Percentiles rank a stretch among this genome's conserved stretches.
Conservation (phyloP, 768 basidiomycete species). For the Boletus barrowsii region DNA sequence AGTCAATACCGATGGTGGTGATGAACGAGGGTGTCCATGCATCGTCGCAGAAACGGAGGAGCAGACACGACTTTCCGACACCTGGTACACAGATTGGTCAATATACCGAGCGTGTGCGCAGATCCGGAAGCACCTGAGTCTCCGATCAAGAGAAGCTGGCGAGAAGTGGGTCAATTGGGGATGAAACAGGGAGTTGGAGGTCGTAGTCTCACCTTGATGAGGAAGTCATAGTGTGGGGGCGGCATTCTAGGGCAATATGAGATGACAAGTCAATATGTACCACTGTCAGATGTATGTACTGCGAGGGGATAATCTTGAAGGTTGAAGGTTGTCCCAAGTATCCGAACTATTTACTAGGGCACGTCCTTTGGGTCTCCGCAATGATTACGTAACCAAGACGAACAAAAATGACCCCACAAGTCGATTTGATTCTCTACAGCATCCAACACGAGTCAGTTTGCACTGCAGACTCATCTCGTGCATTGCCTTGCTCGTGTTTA, state of each 20-base stretch:
- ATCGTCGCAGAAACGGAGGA: slow-evolving; percentile 97
- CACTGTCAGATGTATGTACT: neutral
- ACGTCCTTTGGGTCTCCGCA: slow-evolving; percentile 18
- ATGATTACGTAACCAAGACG: slow-evolving; percentile 14
- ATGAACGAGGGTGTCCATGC: slow-evolving; percentile 99
- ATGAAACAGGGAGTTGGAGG: neutral
- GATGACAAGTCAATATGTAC: neutral
- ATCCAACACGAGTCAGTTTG: neutral
- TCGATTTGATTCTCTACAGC: slow-evolving; percentile 4
- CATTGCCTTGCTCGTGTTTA: neutral
- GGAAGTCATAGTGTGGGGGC: slow-evolving; percentile 94
- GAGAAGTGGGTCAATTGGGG: neutral
- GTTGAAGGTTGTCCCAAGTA: too few species aligned
- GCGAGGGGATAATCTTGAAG: neutral
- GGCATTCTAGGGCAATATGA: slow-evolving; percentile 50
- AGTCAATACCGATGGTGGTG: slow-evolving; percentile 99
- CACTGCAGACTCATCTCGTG: too few species aligned
- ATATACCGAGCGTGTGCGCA: neutral
- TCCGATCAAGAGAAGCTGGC: slow-evolving; percentile 88
- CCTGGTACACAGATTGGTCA: slow-evolving; percentile 42
- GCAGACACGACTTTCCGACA: slow-evolving; percentile 95
- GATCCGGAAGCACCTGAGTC: slow-evolving; percentile 68
- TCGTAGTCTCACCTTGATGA: slow-evolving; percentile 68
- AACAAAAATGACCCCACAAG: neutral
- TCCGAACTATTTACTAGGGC: too few species aligned